Evolutionary conservation across 768 basidiomycete genomes (phyloP).

Genomic region (Myochromella boudieri): DNA sequence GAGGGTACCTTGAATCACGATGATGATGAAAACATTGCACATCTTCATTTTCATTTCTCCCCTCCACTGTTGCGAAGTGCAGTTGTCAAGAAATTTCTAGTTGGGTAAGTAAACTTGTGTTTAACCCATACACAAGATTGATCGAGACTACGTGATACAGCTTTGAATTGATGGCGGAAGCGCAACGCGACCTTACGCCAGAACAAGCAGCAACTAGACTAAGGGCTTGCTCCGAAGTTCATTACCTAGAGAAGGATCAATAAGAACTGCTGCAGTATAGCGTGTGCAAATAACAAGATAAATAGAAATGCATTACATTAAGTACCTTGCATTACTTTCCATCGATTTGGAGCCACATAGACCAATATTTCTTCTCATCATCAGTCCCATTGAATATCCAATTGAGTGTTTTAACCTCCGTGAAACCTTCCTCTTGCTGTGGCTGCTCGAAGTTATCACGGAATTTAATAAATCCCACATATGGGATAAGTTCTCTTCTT

Average conservation of each 20-base stretch:
- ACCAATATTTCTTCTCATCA: slow-evolving; percentile 72
- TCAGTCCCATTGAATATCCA: slow-evolving; percentile 79
- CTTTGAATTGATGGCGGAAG: slow-evolving; percentile 88
- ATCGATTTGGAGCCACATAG: slow-evolving; percentile 83
- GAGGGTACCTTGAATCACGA: slow-evolving; percentile 24
- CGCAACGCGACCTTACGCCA: slow-evolving; percentile 86
- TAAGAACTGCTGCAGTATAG: neutral
- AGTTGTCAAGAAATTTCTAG: slow-evolving; percentile 84
- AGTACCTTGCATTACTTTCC: slow-evolving; percentile 46
- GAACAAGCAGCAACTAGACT: slow-evolving; percentile 80
- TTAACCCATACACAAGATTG: neutral
- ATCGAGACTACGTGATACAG: slow-evolving; percentile 32
- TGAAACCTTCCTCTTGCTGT: slow-evolving; percentile 64
- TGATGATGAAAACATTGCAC: slow-evolving; percentile 59
- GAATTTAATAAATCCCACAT: slow-evolving; percentile 58
- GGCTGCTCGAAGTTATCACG: slow-evolving; percentile 69
- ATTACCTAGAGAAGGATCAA: slow-evolving; percentile 46
- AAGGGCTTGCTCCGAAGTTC: slow-evolving; percentile 51
- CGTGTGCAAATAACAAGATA: neutral
- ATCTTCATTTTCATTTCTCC: slow-evolving; percentile 85
- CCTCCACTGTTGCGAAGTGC: slow-evolving; percentile 85
- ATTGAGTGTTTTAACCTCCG: slow-evolving; percentile 73
- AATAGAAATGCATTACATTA: neutral
- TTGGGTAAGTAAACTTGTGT: slow-evolving; percentile 56
- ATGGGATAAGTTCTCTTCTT: slow-evolving; percentile 55